phyloP scores from a whole-genome alignment of 2,329 filamentous ascomycete genomes.

The Alternaria incomplexa region DNA sequence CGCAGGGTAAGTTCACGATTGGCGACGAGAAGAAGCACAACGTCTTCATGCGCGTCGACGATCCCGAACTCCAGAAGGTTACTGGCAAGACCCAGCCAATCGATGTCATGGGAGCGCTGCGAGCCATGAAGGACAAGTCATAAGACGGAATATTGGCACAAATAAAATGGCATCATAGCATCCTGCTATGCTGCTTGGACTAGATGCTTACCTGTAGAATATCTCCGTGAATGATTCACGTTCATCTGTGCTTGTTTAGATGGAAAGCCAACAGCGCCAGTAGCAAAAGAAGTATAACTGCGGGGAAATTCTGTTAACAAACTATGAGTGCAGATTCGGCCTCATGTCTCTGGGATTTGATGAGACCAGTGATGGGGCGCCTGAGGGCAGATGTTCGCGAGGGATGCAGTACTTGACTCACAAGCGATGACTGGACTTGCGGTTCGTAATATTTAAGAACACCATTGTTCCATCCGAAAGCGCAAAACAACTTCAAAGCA shows the following conservation, averaged over 20 bases:
- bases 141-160: conserved; percentile 12
- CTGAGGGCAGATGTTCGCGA: not conserved
- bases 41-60: conserved; percentile 92
- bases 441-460: not conserved
- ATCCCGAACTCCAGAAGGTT: conserved; percentile 81
- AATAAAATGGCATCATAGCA: not conserved
- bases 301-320: not conserved
- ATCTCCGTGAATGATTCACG: not conserved
- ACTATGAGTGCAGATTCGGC: not conserved
- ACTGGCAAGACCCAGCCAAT: conserved; percentile 82
- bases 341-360: not conserved
- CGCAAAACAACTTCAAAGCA: not conserved
- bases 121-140: conserved; percentile 82
- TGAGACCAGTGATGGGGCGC: not conserved
- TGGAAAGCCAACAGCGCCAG: not conserved
- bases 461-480: not conserved
- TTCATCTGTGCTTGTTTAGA: not conserved
- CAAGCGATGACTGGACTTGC: not conserved
- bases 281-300: not conserved
- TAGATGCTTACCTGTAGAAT: not conserved
- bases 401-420: not conserved
- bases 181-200: not conserved
- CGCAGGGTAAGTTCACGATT: conserved; percentile 95
- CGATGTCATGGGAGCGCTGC: conserved; percentile 81
- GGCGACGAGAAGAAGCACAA: conserved; percentile 98